These are phyloP conservation scores for Colletotrichum sp. DNA, from an alignment of 2,329 filamentous ascomycete species.

Conservation along the genomic window DNA sequence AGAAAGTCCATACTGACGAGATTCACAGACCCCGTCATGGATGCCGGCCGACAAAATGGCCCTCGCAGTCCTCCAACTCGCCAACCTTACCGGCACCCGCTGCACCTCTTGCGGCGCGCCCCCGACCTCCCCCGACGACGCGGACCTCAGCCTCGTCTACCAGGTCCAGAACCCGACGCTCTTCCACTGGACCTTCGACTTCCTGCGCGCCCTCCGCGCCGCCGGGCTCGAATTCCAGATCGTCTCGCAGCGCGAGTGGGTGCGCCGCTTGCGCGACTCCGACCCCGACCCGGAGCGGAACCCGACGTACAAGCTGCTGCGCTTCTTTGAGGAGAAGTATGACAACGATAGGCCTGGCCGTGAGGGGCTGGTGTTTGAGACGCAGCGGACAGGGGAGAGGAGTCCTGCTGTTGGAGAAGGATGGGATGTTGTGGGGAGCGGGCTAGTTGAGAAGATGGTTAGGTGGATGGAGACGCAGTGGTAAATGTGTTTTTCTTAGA, in stretches of 20 bases:
- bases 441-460: constrained; percentile 41
- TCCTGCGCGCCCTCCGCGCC: constrained; percentile 54
- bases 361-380: constrained; percentile 42
- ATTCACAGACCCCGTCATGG: constrained; percentile 34
- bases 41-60: constrained; percentile 43
- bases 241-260: constrained; percentile 49
- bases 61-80: constrained; percentile 36
- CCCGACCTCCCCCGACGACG: constrained; percentile 4
- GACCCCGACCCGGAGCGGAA: constrained; percentile 54
- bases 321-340: constrained; percentile 58
- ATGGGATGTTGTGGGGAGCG: constrained; percentile 40
- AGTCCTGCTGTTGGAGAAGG: constrained; percentile 36
- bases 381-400: constrained; percentile 32
- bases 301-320: constrained; percentile 55
- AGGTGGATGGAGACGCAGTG: constrained; percentile 32
- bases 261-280: constrained; percentile 45
- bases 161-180: constrained; percentile 56
- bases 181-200: constrained; percentile 55
- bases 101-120: constrained; percentile 34
- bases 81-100: constrained; percentile 22
- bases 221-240: constrained; percentile 49
- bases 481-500: neutral
- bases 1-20: neutral
- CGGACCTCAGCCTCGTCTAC: constrained; percentile 40
- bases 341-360: constrained; percentile 43